Conservation (phyloP, 2,329 filamentous ascomycete genomes). For the Trichoderma aggressivum region DNA sequence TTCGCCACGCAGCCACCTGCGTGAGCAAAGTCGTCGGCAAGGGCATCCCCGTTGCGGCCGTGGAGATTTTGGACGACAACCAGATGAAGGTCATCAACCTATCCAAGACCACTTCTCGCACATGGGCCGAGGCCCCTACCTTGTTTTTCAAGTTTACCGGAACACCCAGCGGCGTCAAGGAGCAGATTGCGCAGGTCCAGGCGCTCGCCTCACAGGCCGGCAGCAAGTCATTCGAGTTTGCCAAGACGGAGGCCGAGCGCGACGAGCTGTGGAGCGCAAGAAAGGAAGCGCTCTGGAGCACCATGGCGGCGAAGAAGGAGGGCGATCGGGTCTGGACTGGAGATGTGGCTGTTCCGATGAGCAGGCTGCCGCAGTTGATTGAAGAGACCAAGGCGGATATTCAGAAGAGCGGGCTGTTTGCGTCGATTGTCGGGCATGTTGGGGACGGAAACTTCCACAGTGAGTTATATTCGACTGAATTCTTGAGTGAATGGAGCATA, state of each 20-base stretch:
- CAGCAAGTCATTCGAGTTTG: slow-evolving; percentile 73
- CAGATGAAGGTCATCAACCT: slow-evolving; percentile 74
- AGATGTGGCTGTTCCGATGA: slow-evolving; percentile 81
- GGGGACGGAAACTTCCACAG: slow-evolving; percentile 77
- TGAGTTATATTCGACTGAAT: slow-evolving; percentile 27
- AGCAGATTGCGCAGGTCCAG: slow-evolving; percentile 69
- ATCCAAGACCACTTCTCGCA: slow-evolving; percentile 61
- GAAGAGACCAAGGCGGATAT: slow-evolving; percentile 61
- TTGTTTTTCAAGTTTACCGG: slow-evolving; percentile 84
- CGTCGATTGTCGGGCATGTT: slow-evolving; percentile 65
- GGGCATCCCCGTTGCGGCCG: slow-evolving; percentile 82
- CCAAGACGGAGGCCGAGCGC: slow-evolving; percentile 65
- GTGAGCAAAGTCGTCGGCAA: slow-evolving; percentile 75
- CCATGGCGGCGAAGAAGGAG: slow-evolving; percentile 62
- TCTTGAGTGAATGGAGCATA: background rate
- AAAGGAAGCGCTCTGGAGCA: slow-evolving; percentile 81
- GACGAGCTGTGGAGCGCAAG: slow-evolving; percentile 77
- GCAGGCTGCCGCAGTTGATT: slow-evolving; percentile 68
- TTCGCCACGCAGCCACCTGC: slow-evolving; percentile 73
- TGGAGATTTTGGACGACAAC: slow-evolving; percentile 88
- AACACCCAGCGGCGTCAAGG: slow-evolving; percentile 67
- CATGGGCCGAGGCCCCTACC: slow-evolving; percentile 70
- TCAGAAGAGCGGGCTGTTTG: slow-evolving; percentile 41
- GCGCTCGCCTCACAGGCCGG: slow-evolving; percentile 58
- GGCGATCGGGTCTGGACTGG: slow-evolving; percentile 81